Evolutionary conservation across 2,329 filamentous ascomycete species (phyloP).

Genomic region (Aciculosporium take): DNA sequence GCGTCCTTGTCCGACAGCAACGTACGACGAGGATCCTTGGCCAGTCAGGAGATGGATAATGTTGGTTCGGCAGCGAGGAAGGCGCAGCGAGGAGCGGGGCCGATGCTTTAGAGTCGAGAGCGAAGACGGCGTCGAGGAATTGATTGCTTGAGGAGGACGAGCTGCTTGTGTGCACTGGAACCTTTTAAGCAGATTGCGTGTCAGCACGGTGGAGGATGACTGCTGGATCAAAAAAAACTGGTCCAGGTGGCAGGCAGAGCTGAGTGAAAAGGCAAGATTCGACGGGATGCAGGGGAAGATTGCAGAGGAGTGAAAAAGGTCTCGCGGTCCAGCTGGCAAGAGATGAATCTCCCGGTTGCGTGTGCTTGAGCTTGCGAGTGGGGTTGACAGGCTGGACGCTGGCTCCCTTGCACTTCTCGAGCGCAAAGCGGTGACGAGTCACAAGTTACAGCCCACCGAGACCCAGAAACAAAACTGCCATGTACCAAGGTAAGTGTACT

Average conservation of each 20-base stretch:
- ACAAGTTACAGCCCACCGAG: neutral
- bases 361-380: neutral
- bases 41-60: neutral
- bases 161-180: neutral
- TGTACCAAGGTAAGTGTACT: too few relatives aligned
- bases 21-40: conserved; percentile 1
- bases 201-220: neutral
- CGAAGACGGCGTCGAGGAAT: neutral
- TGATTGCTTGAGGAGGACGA: neutral
- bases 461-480: too few relatives aligned
- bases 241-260: too few relatives aligned
- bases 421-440: neutral
- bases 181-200: neutral
- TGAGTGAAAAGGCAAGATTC: neutral
- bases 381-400: neutral
- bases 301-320: neutral
- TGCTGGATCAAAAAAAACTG: neutral
- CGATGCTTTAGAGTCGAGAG: neutral
- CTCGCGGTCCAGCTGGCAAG: conserved; percentile 1
- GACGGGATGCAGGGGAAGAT: neutral
- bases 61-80: neutral
- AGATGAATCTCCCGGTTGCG: neutral
- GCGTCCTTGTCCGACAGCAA: neutral
- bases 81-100: conserved; percentile 3
- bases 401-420: neutral